A percentile compares a stretch with the other conserved stretches of the same genome.
These are phyloP conservation scores for Kwoniella shandongensis DNA, from an alignment of 768 basidiomycete species.

Conservation along the genomic window DNA sequence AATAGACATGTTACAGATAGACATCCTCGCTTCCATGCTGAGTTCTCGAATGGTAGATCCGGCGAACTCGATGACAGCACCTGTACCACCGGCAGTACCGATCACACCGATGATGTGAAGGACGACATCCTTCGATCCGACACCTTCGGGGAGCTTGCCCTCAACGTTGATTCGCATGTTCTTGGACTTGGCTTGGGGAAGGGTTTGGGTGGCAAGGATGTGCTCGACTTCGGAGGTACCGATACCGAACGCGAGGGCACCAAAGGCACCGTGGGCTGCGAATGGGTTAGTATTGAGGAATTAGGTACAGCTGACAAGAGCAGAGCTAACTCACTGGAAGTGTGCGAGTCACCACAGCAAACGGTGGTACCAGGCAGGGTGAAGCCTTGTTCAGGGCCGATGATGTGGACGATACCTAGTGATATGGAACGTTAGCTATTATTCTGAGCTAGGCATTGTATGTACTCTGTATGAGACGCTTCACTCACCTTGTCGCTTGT, in stretches of 20 bases:
- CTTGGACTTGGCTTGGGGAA: slow-evolving; percentile 81
- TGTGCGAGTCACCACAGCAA: slow-evolving; percentile 92
- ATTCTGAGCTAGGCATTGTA: background rate
- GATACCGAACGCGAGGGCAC: slow-evolving; percentile 88
- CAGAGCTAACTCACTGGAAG: slow-evolving; percentile 66
- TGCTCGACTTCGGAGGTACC: slow-evolving; percentile 94
- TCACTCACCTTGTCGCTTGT: slow-evolving; percentile 73
- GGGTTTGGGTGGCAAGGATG: slow-evolving; percentile 86
- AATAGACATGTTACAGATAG: slow-evolving; percentile 87
- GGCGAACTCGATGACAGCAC: slow-evolving; percentile 86
- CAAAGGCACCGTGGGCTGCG: slow-evolving; percentile 85
- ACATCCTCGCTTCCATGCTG: slow-evolving; percentile 82
- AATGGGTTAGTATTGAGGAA: background rate
- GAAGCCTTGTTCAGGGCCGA: slow-evolving; percentile 92
- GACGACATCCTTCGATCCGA: slow-evolving; percentile 86
- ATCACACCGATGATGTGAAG: slow-evolving; percentile 86
- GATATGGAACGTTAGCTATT: slow-evolving; percentile 6
- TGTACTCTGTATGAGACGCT: too few relatives aligned
- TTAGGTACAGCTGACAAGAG: background rate
- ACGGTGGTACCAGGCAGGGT: slow-evolving; percentile 61
- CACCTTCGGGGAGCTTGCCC: slow-evolving; percentile 72
- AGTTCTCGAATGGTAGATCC: slow-evolving; percentile 82
- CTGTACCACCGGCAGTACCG: slow-evolving; percentile 90
- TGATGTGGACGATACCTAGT: slow-evolving; percentile 78
- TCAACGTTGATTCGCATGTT: slow-evolving; percentile 91